phyloP scores from a whole-genome alignment of 257 asterid species.

The Solanum sejunctum region DNA sequence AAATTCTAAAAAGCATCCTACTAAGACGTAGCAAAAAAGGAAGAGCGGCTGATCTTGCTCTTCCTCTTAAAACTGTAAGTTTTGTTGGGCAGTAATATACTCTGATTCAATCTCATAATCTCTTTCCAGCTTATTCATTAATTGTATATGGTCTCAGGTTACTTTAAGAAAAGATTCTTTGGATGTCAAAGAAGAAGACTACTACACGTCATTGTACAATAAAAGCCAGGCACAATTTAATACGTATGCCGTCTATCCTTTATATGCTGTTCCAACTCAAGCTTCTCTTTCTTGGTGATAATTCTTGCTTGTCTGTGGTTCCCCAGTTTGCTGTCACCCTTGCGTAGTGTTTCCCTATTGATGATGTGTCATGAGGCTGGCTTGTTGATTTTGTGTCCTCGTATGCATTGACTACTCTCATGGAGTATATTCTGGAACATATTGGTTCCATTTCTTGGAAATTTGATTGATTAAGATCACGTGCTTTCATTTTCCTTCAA shows the following conservation, averaged over 20 bases:
- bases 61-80: conserved; percentile 78
- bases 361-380: neutral
- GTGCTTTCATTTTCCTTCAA: neutral
- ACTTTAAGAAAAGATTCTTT: conserved; percentile 61
- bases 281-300: neutral
- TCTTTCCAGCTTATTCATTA: neutral
- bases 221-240: conserved; percentile 84
- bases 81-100: neutral
- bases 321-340: neutral
- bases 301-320: neutral
- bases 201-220: conserved; percentile 62
- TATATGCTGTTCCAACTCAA: neutral
- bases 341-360: neutral
- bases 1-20: conserved; percentile 59
- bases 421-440: neutral
- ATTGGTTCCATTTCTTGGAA: neutral
- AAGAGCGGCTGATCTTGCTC: conserved; percentile 97
- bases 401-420: neutral
- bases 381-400: neutral
- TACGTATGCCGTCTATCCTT: conserved; percentile 40
- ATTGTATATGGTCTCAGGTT: conserved; percentile 32
- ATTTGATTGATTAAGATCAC: neutral
- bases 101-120: neutral
- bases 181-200: conserved; percentile 84
- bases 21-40: conserved; percentile 90